Evolutionary conservation across 2,329 filamentous ascomycete species (phyloP), one percentile per base, ranked within the genome.

Genomic region (Diaporthe amygdali): DNA sequence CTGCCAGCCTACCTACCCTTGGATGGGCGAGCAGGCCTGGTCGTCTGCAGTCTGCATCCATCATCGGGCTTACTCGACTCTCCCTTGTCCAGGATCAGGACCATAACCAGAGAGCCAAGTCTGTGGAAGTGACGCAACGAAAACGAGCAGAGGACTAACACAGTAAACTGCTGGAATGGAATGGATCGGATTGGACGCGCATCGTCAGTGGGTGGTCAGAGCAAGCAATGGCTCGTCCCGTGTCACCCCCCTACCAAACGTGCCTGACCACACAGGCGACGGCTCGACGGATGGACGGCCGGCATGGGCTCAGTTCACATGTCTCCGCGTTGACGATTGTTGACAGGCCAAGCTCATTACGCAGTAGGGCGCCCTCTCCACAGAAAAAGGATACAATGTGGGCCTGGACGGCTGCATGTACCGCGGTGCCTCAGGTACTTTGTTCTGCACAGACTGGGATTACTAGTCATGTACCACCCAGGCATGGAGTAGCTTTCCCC

Each of bases 271-370:
- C 17, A 27, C 56, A 64, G 44, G 59, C 44, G 44, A 64, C 59
- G 44, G 59, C 59, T 64, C 59, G 59, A 64, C 59, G 59, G 59
- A 64, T 64, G 59, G 59, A 30, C 59, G 59, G 59, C 59, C 59
- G 59, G 59, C 41, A 63, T 47, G 41, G 39, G 59, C 59, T 63
- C 59, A 49, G n/a, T 49, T 64, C 59, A 64, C 59, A 64, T 64
- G 59, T 34, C 56, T 63, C 59, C 30, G 30, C 27, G 59, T 49
- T 17, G 59, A 49, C 14, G 59, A 64, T 12, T 49, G 14, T 25
- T 37, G 59, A 64, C 59, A 64, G 44, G 44, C 59, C 44, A 64
- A 37, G 59, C 59, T 63, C 20, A 37, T 49, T 64, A 44, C 59
- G 44, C 59, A 63, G 27, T 44, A 47, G 59, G 59, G 27, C 59